Base-by-base conservation (phyloP, 352 stramenopile genomes). In the Phytopythium boreale region DNA sequence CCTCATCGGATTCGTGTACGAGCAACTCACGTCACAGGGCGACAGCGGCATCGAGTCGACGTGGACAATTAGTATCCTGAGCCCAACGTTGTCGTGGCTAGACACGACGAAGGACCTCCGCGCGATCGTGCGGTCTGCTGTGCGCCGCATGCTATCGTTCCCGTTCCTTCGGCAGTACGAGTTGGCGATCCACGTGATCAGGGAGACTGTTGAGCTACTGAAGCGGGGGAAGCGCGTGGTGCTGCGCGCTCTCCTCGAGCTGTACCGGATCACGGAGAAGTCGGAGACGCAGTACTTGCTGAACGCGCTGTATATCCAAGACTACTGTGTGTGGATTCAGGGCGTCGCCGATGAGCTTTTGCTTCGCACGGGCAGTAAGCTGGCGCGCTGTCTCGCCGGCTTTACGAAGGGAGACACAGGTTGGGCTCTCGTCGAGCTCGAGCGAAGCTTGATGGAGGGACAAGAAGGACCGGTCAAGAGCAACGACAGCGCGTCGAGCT, bases 211-310 rank as follows among this genome's bases (percentile, higher is more conserved):
- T 20, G 78, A 83, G 55, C 88, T 99, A 49, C 59, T 99, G 36
- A 80, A 78, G 29, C 73, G 80, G 29, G 95, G 95, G 31, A 97
- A 94, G 67, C 84, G 92, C 39, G 77, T 88, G 10, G 79, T 99
- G 19, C 73, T 99, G 50, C 87, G 90, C 53, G 90, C 82, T 49
- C 71, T 99, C 29, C 68, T 99, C 36, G 80, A 90, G 60, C 68
- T 99, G n/a, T 84, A 97, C 61, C 74, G 78, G 22, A 94, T 98
- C 36, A 80, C 98, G 14, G 92, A 98, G 62, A 96, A 95, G 71
- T 98, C 92, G 0, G 96, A 99, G 77, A 97, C 84, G 36, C 95
- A 99, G 73, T 99, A 99, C 76, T 70, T 98, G 19, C 87, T 98
- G 37, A 99, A 99, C 68, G 89, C 94, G 58, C 70, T 99, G n/a